phyloP scores from a whole-genome alignment of 2,329 filamentous ascomycete species.

The Trichoderma gracile region DNA sequence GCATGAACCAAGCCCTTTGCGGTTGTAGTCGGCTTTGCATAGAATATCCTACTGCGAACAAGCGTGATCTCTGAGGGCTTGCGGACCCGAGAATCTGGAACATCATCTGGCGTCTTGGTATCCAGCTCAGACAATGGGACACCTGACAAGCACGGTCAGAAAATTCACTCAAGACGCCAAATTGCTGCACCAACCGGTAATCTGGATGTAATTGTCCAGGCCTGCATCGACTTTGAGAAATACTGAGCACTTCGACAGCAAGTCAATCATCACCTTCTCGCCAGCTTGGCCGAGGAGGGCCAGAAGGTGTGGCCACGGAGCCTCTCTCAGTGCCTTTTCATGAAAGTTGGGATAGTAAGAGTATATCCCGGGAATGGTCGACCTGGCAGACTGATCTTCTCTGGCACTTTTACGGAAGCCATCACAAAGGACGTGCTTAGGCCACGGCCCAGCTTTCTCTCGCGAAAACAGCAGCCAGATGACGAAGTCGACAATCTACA shows the following conservation, averaged over 20 bases:
- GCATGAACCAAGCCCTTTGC: slow-evolving; percentile 66
- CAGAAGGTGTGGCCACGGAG: slow-evolving; percentile 75
- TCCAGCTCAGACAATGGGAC: slow-evolving; percentile 51
- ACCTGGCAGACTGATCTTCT: slow-evolving; percentile 36
- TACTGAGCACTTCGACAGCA: slow-evolving; percentile 76
- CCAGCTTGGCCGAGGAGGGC: slow-evolving; percentile 72
- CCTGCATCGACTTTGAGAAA: slow-evolving; percentile 65
- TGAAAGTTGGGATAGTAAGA: slow-evolving; percentile 67
- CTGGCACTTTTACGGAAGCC: slow-evolving; percentile 63
- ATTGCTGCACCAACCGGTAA: slow-evolving; percentile 62
- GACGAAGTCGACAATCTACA: slow-evolving; percentile 72
- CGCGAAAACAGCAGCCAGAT: slow-evolving; percentile 76
- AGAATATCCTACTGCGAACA: slow-evolving; percentile 81
- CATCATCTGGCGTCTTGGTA: neutral
- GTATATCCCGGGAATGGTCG: slow-evolving; percentile 65
- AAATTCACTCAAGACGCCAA: neutral
- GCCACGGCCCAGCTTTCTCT: slow-evolving; percentile 49
- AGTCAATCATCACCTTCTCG: slow-evolving; percentile 73
- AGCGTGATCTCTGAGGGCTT: slow-evolving; percentile 66
- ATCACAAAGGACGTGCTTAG: slow-evolving; percentile 78
- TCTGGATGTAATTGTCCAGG: slow-evolving; percentile 69
- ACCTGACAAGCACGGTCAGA: slow-evolving; percentile 38
- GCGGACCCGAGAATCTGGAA: slow-evolving; percentile 21
- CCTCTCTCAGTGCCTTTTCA: slow-evolving; percentile 65
- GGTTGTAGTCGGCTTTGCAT: slow-evolving; percentile 73